A percentile compares a stretch with the other conserved stretches of the same genome.
phyloP scores from a whole-genome alignment of 2,329 filamentous ascomycete species.

The Corynespora cassiicola region DNA sequence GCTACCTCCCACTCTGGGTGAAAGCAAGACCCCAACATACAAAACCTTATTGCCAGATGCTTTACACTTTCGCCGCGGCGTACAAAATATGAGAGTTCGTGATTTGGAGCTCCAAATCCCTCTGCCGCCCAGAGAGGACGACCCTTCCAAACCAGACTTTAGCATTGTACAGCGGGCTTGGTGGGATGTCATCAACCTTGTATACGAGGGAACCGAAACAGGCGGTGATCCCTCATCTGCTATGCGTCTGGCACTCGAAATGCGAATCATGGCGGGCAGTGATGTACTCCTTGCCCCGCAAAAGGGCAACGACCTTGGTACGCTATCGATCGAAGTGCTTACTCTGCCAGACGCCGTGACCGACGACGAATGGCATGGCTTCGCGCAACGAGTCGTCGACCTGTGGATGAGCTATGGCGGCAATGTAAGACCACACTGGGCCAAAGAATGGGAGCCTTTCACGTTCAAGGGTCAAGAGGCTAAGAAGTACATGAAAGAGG shows the following conservation, averaged over 20 bases:
- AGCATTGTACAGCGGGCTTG: conserved; percentile 53
- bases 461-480: conserved; percentile 35
- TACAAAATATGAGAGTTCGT: conserved; percentile 56
- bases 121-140: conserved; percentile 39
- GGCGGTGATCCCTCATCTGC: conserved; percentile 31
- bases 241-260: conserved; percentile 53
- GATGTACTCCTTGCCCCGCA: conserved; percentile 55
- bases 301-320: conserved; percentile 50
- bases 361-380: conserved; percentile 49
- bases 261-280: conserved; percentile 53
- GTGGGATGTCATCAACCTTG: conserved; percentile 58
- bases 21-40: conserved; percentile 26
- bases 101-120: conserved; percentile 56
- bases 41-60: conserved; percentile 54
- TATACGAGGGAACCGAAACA: conserved; percentile 46
- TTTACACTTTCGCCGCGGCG: conserved; percentile 56
- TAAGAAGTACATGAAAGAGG: conserved; percentile 42
- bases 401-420: conserved; percentile 50
- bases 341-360: conserved; percentile 48
- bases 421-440: conserved; percentile 55
- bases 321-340: conserved; percentile 52
- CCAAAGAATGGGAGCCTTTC: conserved; percentile 53
- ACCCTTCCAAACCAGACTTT: conserved; percentile 50
- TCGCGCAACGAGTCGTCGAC: conserved; percentile 51
- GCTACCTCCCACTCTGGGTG: conserved; percentile 29